Conservation (phyloP, 1,284 basidiomycete genomes). For the Fomitiporia mediterranea region DNA sequence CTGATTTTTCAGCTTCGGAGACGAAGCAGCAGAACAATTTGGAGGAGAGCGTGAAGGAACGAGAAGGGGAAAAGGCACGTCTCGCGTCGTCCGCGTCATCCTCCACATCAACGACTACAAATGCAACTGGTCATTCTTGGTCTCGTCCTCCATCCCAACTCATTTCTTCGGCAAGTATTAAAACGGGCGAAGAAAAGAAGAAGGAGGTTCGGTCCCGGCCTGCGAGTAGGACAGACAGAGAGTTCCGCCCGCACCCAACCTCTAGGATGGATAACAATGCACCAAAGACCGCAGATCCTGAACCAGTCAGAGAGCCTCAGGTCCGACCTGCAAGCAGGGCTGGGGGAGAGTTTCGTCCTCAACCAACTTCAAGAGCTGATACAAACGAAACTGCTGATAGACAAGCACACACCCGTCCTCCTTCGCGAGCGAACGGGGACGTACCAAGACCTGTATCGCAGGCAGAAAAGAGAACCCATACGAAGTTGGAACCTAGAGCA, state of each 20-base stretch:
- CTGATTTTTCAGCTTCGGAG: too few species aligned
- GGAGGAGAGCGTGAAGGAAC: background rate
- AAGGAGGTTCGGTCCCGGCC: background rate
- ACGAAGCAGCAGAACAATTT: too few species aligned
- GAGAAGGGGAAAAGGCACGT: background rate
- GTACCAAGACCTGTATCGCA: background rate
- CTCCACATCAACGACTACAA: background rate
- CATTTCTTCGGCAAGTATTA: background rate
- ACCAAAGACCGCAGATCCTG: too few species aligned
- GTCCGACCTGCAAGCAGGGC: background rate
- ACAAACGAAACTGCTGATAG: too few species aligned
- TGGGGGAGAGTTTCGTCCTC: background rate
- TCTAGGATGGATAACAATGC: background rate
- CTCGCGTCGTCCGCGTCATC: background rate
- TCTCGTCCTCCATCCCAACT: conserved; percentile 2
- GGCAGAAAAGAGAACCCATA: too few species aligned
- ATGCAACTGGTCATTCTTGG: background rate
- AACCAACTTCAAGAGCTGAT: background rate
- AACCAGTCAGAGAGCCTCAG: too few species aligned
- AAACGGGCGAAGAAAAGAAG: background rate
- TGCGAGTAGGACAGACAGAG: background rate
- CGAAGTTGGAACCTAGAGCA: too few species aligned
- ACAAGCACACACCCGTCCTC: background rate
- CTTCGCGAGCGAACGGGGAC: background rate
- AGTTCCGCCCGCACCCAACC: background rate